phyloP scores from a whole-genome alignment of 2,329 filamentous ascomycete species.

The Colletotrichum cereale region DNA sequence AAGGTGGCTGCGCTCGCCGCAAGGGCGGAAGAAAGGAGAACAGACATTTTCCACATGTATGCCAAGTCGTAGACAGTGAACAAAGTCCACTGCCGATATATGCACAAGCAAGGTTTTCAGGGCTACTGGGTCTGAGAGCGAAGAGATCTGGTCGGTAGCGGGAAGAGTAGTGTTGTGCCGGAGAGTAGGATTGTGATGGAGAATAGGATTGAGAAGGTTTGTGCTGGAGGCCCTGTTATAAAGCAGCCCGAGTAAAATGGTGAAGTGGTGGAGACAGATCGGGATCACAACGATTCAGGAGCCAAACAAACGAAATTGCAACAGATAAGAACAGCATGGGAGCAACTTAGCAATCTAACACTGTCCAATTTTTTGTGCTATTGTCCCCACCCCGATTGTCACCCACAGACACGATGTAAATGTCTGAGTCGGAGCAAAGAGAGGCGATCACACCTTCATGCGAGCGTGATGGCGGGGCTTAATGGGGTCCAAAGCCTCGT shows the following conservation, averaged over 20 bases:
- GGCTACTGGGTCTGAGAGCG: neutral
- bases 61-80: neutral
- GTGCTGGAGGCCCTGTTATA: neutral
- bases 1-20: constrained; percentile 25
- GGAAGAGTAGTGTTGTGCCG: constrained; percentile 7
- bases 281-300: constrained; percentile 13
- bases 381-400: too few relatives aligned
- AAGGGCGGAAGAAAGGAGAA: constrained; percentile 16
- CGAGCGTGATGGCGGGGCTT: neutral
- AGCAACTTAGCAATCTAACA: constrained; percentile 26
- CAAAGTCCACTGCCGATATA: constrained; percentile 21
- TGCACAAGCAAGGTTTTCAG: constrained; percentile 6
- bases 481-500: neutral
- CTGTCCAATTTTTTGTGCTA: neutral
- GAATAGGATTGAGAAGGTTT: too few relatives aligned
- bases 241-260: neutral
- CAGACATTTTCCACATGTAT: constrained; percentile 23
- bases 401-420: too few relatives aligned
- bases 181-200: too few relatives aligned
- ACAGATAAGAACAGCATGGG: neutral
- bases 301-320: neutral
- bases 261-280: neutral
- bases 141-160: neutral
- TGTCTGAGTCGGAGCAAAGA: neutral
- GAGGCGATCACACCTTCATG: neutral